Conservation (phyloP, 371 early-diverging fungal genomes). For the Mortierella polycephala region DNA sequence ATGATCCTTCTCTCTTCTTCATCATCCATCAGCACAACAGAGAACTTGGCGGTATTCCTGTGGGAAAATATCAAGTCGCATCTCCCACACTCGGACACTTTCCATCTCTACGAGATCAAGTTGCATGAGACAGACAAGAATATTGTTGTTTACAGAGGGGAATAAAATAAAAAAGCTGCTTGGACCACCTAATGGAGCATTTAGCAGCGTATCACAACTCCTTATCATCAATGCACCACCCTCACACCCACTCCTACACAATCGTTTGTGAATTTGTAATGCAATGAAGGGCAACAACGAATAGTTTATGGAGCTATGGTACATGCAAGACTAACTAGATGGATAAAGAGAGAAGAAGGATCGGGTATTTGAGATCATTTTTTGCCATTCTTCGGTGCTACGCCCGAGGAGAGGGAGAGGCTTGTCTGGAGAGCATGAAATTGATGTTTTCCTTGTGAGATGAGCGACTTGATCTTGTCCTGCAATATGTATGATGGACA, state of each 20-base stretch:
- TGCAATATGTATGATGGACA: slow-evolving; percentile 15
- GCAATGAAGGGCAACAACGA: too few relatives aligned
- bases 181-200: neutral
- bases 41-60: slow-evolving; percentile 88
- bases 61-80: slow-evolving; percentile 73
- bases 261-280: too few relatives aligned
- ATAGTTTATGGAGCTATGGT: neutral
- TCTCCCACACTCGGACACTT: slow-evolving; percentile 57
- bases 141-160: slow-evolving; percentile 80
- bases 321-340: neutral
- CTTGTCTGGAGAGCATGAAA: slow-evolving; percentile 66
- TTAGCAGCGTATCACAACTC: neutral
- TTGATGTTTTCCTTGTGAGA: slow-evolving; percentile 70
- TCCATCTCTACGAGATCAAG: slow-evolving; percentile 70
- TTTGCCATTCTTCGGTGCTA: slow-evolving; percentile 20
- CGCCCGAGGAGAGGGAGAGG: slow-evolving; percentile 36
- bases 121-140: slow-evolving; percentile 82
- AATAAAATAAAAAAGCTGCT: slow-evolving; percentile 25
- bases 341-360: neutral
- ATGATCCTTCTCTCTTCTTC: neutral
- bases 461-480: slow-evolving; percentile 65
- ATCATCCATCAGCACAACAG: slow-evolving; percentile 76
- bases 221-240: neutral
- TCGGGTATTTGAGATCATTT: slow-evolving; percentile 8
- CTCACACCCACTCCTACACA: too few relatives aligned